phyloP scores from a whole-genome alignment of 2,329 filamentous ascomycete genomes.

The Ophiostoma sp. region DNA sequence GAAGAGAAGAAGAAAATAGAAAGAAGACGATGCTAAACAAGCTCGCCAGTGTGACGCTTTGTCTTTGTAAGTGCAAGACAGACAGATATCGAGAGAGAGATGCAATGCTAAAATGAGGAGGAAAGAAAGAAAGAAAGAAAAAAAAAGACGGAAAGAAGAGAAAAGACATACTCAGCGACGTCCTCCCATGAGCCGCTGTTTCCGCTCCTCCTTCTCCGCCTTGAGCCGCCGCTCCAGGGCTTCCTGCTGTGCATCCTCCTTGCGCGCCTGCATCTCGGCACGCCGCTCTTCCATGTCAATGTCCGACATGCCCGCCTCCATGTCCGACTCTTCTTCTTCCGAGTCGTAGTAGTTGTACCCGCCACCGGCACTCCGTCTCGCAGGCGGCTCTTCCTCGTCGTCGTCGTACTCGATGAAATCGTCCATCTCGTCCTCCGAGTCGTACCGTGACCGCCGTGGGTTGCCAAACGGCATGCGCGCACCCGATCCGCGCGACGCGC shows the following conservation, averaged over 20 bases:
- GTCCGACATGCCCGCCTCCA: constrained; percentile 71
- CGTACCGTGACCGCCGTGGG: constrained; percentile 42
- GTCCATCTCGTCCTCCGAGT: constrained; percentile 55
- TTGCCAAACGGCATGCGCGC: constrained; percentile 23
- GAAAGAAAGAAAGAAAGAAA: neutral
- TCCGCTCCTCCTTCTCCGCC: constrained; percentile 56
- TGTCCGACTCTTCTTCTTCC: constrained; percentile 64
- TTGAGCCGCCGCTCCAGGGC: constrained; percentile 57
- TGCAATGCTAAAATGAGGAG: neutral
- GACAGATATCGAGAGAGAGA: neutral
- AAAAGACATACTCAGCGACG: neutral
- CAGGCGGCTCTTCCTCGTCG: constrained; percentile 43
- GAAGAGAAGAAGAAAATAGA: neutral
- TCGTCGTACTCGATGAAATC: constrained; percentile 60
- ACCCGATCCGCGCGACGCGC: constrained; percentile 1
- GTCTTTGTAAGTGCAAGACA: neutral
- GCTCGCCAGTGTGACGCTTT: neutral
- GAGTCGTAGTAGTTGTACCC: constrained; percentile 36
- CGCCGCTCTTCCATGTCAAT: constrained; percentile 65
- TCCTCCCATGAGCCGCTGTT: constrained; percentile 31
- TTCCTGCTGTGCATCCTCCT: constrained; percentile 63
- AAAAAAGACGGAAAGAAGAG: neutral
- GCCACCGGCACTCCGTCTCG: constrained; percentile 28
- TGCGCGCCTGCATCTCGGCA: constrained; percentile 57
- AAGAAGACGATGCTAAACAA: neutral